Conservation (phyloP, 1,284 basidiomycete genomes). For the Apiotrichum gamsii region DNA sequence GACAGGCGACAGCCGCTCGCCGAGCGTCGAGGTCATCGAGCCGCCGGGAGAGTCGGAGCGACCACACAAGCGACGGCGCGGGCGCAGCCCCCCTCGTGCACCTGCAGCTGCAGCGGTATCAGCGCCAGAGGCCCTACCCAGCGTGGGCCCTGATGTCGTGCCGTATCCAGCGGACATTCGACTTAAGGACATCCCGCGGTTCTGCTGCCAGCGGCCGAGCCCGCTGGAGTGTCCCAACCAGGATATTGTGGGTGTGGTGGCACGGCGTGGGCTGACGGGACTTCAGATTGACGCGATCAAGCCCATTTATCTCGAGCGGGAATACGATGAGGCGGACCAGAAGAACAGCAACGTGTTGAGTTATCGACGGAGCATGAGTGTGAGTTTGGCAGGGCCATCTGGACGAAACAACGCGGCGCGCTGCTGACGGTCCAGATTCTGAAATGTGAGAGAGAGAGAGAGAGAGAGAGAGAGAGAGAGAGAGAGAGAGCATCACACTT, state of each 20-base stretch:
- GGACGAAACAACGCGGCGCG: no score
- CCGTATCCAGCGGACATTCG: slow-evolving; percentile 26
- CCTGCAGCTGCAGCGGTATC: no score
- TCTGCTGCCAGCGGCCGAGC: slow-evolving; percentile 32
- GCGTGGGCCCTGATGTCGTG: slow-evolving; percentile 30
- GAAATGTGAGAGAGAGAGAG: no score
- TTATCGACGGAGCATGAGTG: slow-evolving; percentile 44
- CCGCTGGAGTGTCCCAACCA: slow-evolving; percentile 44
- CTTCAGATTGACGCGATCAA: slow-evolving; percentile 44
- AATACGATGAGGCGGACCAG: slow-evolving; percentile 42
- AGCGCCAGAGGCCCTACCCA: no score
- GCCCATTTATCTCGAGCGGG: slow-evolving; percentile 43
- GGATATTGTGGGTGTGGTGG: slow-evolving; percentile 38
- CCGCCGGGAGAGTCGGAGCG: not conserved
- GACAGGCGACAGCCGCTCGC: not conserved
- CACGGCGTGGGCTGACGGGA: not conserved
- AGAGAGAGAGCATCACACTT: no score
- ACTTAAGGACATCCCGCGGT: slow-evolving; percentile 34
- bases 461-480: no score
- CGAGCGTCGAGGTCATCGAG: slow-evolving; percentile 6
- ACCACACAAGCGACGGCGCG: not conserved
- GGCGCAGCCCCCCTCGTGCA: no score
- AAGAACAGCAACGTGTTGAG: slow-evolving; percentile 45
- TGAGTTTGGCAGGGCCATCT: slow-evolving; percentile 24
- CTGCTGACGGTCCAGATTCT: slow-evolving; percentile 23